phyloP scores from a whole-genome alignment of 202 grass and related monocot genomes.

The Setaria viridis region DNA sequence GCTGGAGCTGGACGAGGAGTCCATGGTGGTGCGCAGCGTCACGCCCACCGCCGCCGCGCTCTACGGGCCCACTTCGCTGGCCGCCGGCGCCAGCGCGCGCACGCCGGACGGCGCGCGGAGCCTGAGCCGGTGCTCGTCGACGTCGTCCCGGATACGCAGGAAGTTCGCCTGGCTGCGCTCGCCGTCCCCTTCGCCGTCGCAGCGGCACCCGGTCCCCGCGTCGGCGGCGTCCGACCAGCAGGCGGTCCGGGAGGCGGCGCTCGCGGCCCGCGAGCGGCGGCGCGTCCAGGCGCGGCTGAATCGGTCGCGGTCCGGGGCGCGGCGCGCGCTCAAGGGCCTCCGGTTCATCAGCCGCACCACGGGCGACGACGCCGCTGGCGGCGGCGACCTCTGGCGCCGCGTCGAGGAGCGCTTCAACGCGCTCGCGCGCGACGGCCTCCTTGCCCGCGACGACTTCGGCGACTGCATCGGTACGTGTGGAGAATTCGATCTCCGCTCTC shows the following conservation, averaged over 20 bases:
- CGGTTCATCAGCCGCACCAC: constrained; percentile 97
- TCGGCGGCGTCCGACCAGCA: constrained; percentile 8
- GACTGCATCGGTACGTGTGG: constrained; percentile 80
- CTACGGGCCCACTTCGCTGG: constrained; percentile 32
- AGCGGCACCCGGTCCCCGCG: not conserved
- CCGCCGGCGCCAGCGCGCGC: not conserved
- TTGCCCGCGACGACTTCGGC: constrained; percentile 88
- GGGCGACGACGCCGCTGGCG: constrained; percentile 41
- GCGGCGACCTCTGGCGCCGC: constrained; percentile 65
- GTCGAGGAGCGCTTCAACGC: constrained; percentile 86
- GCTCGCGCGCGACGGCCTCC: constrained; percentile 49
- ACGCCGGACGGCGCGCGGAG: constrained; percentile 46
- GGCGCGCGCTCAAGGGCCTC: constrained; percentile 89
- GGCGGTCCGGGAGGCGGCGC: constrained; percentile 49
- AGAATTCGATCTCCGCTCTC: not conserved
- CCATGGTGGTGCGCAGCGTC: constrained; percentile 97
- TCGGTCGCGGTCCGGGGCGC: constrained; percentile 71
- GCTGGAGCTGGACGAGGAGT: constrained; percentile 98
- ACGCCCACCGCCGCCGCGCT: constrained; percentile 69
- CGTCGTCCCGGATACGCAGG: constrained; percentile 80
- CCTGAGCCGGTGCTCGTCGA: constrained; percentile 91
- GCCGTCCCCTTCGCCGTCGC: constrained; percentile 58
- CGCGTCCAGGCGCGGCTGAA: constrained; percentile 71
- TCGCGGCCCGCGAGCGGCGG: constrained; percentile 76
- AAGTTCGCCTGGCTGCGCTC: constrained; percentile 95